phyloP scores from a whole-genome alignment of 345 rosid species.

The Melaleuca quinquenervia region DNA sequence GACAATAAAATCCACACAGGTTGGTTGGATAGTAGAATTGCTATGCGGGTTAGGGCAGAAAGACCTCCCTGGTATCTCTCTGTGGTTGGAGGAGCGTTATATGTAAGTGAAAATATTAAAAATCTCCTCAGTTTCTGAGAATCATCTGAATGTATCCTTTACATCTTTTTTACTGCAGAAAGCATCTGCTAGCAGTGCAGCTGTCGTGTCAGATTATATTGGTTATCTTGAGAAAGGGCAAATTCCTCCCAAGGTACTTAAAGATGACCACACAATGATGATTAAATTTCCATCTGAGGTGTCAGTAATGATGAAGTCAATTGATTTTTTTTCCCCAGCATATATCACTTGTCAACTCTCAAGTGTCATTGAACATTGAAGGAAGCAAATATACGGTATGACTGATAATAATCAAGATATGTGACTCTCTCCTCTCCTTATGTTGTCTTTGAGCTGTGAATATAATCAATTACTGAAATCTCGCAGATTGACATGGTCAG shows the following conservation, averaged over 20 bases:
- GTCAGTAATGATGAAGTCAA: background rate
- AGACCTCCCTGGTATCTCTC: slow-evolving; percentile 99
- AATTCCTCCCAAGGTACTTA: slow-evolving; percentile 94
- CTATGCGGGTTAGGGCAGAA: slow-evolving; percentile 99
- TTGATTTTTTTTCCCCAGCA: slow-evolving; percentile 43
- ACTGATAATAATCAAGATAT: background rate
- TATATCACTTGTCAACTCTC: slow-evolving; percentile 90
- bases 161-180: slow-evolving; percentile 41
- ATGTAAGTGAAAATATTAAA: slow-evolving; percentile 42
- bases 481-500: slow-evolving; percentile 85
- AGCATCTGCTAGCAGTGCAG: slow-evolving; percentile 95
- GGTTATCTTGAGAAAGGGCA: slow-evolving; percentile 99
- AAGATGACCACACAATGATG: background rate
- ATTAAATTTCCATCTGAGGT: background rate
- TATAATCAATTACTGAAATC: slow-evolving; percentile 5
- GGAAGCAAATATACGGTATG: slow-evolving; percentile 95
- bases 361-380: slow-evolving; percentile 95
- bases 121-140: background rate
- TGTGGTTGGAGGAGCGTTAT: slow-evolving; percentile 95
- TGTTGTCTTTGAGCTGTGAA: background rate
- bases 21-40: slow-evolving; percentile 99
- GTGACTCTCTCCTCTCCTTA: background rate
- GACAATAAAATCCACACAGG: slow-evolving; percentile 99
- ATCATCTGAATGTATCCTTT: background rate
- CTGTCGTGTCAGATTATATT: slow-evolving; percentile 89